Conservation (phyloP, 2,329 filamentous ascomycete genomes). For the Bertia moriformis region DNA sequence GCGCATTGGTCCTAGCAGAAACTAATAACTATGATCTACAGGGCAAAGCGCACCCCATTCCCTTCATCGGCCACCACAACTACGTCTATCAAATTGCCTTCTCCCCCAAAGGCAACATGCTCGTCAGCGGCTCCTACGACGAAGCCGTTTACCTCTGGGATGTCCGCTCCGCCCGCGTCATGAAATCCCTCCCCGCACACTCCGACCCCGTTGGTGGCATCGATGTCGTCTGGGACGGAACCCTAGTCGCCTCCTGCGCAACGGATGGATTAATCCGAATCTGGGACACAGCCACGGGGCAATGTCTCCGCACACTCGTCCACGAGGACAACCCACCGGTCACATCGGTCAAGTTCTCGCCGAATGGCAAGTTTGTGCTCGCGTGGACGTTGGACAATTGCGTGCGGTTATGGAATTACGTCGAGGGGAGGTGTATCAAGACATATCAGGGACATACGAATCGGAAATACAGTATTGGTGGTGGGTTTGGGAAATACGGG, state of each 20-base stretch:
- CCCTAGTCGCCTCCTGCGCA: conserved; percentile 78
- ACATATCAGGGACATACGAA: conserved; percentile 92
- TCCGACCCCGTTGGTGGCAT: conserved; percentile 89
- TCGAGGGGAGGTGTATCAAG: conserved; percentile 80
- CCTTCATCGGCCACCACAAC: conserved; percentile 79
- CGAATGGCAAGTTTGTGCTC: conserved; percentile 84
- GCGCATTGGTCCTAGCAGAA: background rate
- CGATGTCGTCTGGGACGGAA: conserved; percentile 84
- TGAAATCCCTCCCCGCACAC: conserved; percentile 84
- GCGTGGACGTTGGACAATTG: conserved; percentile 85
- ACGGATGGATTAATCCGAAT: conserved; percentile 84
- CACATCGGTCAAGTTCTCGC: conserved; percentile 77
- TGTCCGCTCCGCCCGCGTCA: conserved; percentile 69
- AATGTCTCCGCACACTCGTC: conserved; percentile 85
- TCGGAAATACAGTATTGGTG: conserved; percentile 67
- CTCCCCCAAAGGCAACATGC: conserved; percentile 93
- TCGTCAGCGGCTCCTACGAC: conserved; percentile 89
- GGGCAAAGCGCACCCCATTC: conserved; percentile 23
- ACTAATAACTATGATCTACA: conserved; percentile 3
- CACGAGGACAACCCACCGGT: conserved; percentile 92
- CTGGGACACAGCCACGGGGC: conserved; percentile 90
- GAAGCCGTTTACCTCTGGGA: conserved; percentile 97
- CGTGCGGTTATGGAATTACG: conserved; percentile 88
- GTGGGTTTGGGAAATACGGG: conserved; percentile 62
- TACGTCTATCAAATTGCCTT: conserved; percentile 91